A percentile compares a stretch with the other conserved stretches of the same genome.
Conservation (phyloP, 768 basidiomycete species). For the Pleurotus tuber-regium region DNA sequence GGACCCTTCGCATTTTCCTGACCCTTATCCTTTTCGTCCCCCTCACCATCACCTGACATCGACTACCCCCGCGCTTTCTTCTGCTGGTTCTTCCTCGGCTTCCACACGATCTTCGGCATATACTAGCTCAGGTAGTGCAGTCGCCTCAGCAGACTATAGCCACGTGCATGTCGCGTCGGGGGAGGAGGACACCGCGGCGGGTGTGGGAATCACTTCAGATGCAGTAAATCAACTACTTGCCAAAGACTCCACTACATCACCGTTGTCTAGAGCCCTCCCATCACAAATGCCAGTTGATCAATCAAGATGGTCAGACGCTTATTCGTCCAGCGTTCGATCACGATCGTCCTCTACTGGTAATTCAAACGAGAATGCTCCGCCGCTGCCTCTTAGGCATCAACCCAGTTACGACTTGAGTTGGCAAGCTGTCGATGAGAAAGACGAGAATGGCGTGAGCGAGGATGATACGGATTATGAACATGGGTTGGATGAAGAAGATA, state of each 20-base stretch:
- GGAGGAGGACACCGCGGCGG: slow-evolving; percentile 52
- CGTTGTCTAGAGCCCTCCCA: slow-evolving; percentile 40
- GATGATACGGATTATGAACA: slow-evolving; percentile 54
- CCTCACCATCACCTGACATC: slow-evolving; percentile 46
- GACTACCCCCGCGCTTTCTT: slow-evolving; percentile 60
- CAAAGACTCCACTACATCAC: slow-evolving; percentile 44
- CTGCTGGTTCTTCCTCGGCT: slow-evolving; percentile 65
- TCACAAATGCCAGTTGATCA: slow-evolving; percentile 59
- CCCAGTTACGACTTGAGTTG: slow-evolving; percentile 77
- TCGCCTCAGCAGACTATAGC: slow-evolving; percentile 58
- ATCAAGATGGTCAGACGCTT: slow-evolving; percentile 71
- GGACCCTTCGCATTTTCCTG: slow-evolving; percentile 69
- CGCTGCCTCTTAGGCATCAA: slow-evolving; percentile 50
- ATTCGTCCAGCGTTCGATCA: slow-evolving; percentile 61
- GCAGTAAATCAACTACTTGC: slow-evolving; percentile 60
- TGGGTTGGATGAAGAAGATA: slow-evolving; percentile 39
- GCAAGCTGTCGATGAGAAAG: slow-evolving; percentile 71
- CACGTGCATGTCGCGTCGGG: slow-evolving; percentile 65
- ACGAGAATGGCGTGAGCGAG: slow-evolving; percentile 59
- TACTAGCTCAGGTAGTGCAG: slow-evolving; percentile 65
- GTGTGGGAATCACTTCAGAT: slow-evolving; percentile 64
- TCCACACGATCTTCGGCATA: slow-evolving; percentile 79
- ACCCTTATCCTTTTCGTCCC: slow-evolving; percentile 64
- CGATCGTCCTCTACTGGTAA: slow-evolving; percentile 65
- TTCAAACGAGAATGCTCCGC: slow-evolving; percentile 38